phyloP scores from a whole-genome alignment of 2,329 filamentous ascomycete species.

The Biscogniauxia marginata region DNA sequence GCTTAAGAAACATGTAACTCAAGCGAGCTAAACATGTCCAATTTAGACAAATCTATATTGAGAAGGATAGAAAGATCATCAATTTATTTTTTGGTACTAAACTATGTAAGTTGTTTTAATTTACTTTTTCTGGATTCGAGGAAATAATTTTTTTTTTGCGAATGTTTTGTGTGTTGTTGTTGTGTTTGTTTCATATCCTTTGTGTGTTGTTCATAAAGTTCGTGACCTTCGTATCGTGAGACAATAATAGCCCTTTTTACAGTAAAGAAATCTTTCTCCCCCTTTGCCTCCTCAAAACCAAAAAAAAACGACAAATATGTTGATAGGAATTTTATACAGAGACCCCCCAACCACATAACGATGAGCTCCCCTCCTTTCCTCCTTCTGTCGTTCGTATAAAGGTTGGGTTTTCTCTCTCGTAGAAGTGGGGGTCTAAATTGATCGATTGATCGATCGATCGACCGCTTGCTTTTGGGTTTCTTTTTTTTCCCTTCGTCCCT shows the following conservation, averaged over 20 bases:
- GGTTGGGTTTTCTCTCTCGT: neutral
- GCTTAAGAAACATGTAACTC: no score
- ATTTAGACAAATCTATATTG: no score
- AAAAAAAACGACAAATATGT: no score
- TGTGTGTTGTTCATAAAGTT: neutral
- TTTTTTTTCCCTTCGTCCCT: neutral
- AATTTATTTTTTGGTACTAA: neutral
- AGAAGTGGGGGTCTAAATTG: neutral
- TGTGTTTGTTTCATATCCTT: neutral
- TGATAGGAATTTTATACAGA: no score
- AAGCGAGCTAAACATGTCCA: no score
- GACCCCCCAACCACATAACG: no score
- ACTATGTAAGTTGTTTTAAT: neutral
- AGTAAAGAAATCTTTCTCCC: no score
- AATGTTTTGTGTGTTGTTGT: neutral
- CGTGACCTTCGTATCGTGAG: no score
- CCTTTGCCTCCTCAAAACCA: neutral
- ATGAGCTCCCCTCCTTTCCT: no score
- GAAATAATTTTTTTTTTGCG: neutral
- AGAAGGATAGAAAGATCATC: neutral
- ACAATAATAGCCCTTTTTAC: no score
- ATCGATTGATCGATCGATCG: neutral
- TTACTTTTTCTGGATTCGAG: no score
- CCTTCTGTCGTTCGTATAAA: no score
- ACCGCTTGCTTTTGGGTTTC: neutral